Evolutionary conservation across 441 rosid genomes (phyloP).

Genomic region (Pelargonium citronellum): DNA sequence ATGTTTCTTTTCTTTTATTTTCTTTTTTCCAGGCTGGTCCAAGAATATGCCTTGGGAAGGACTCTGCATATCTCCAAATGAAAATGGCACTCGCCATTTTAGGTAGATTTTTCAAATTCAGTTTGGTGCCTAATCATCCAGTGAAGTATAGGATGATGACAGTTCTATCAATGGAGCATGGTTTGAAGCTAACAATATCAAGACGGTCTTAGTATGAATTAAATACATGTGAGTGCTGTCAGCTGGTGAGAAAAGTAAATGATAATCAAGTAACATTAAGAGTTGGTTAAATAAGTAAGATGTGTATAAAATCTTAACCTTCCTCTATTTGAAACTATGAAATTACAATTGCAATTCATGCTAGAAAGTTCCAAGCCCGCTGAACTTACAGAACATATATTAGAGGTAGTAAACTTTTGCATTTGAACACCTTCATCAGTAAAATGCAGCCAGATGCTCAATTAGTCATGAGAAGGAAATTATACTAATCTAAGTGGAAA

Average conservation of each 20-base stretch:
- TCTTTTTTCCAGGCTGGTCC: constrained; percentile 66
- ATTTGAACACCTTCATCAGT: too few species aligned
- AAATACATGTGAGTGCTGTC: background rate
- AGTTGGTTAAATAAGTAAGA: background rate
- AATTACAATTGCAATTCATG: too few species aligned
- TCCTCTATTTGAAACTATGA: too few species aligned
- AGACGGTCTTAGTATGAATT: constrained; percentile 34
- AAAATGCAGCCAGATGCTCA: too few species aligned
- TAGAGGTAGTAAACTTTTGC: too few species aligned
- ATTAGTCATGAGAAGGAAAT: too few species aligned
- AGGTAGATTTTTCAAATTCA: constrained; percentile 69
- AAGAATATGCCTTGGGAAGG: constrained; percentile 88
- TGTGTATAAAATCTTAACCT: background rate
- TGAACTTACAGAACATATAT: too few species aligned
- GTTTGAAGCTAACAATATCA: constrained; percentile 53
- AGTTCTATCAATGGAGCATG: constrained; percentile 75
- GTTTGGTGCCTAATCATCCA: constrained; percentile 67
- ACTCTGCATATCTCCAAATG: constrained; percentile 97
- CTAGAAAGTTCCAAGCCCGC: too few species aligned
- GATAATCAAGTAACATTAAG: background rate
- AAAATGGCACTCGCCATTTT: constrained; percentile 85
- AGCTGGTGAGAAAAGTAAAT: background rate
- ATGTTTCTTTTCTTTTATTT: constrained; percentile 13
- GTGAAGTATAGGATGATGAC: constrained; percentile 96
- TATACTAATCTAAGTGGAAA: too few species aligned